Evolutionary conservation across 1,284 basidiomycete species (phyloP).

Genomic region (Ceratobasidium sp.): DNA sequence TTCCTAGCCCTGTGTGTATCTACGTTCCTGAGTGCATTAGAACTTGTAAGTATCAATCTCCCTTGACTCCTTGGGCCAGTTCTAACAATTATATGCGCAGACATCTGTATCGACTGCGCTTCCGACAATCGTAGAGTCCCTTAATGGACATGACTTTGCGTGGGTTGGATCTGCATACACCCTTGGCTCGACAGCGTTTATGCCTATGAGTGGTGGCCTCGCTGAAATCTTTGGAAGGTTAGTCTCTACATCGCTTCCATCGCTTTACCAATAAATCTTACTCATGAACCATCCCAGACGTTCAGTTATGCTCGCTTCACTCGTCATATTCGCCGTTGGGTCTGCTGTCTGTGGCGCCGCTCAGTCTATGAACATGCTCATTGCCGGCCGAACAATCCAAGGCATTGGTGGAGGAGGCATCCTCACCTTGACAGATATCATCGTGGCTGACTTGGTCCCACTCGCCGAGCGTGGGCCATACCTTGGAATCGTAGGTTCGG

Average conservation of each 20-base stretch:
- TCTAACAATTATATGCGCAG: conserved; percentile 48
- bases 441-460: conserved; percentile 64
- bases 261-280: conserved; percentile 50
- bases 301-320: conserved; percentile 58
- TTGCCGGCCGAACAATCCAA: conserved; percentile 62
- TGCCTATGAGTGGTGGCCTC: conserved; percentile 56
- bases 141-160: conserved; percentile 57
- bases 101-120: conserved; percentile 57
- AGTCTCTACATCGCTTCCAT: conserved; percentile 35
- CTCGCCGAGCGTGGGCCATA: conserved; percentile 61
- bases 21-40: conserved; percentile 58
- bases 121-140: conserved; percentile 57
- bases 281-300: conserved; percentile 53
- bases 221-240: conserved; percentile 60
- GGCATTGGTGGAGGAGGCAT: conserved; percentile 67
- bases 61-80: background rate
- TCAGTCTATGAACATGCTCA: conserved; percentile 60
- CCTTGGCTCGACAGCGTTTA: conserved; percentile 59
- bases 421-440: conserved; percentile 60
- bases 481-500: conserved; percentile 56
- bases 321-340: conserved; percentile 62
- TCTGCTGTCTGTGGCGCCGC: conserved; percentile 63
- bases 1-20: conserved; percentile 56
- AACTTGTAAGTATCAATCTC: conserved; percentile 52
- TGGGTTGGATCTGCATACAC: conserved; percentile 59